Conservation (phyloP, 495 filamentous ascomycete species). For the Geoglossum glabrum region DNA sequence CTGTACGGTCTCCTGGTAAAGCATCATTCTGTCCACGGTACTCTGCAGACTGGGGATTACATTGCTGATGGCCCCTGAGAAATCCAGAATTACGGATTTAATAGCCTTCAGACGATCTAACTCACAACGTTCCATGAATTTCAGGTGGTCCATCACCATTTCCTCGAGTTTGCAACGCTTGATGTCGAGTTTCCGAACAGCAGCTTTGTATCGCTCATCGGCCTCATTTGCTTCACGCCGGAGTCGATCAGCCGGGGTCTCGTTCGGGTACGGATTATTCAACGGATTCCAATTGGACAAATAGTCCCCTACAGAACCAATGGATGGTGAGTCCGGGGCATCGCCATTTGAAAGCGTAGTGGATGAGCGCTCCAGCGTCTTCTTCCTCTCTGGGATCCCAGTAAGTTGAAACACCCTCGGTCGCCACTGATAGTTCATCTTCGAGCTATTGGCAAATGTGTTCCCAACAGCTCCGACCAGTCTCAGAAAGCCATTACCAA, state of each 20-base stretch:
- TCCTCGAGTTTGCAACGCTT: conserved; percentile 89
- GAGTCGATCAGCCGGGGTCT: conserved; percentile 70
- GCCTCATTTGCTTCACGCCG: conserved; percentile 77
- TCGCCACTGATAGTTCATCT: conserved; percentile 94
- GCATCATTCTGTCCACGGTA: conserved; percentile 92
- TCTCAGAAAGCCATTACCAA: conserved; percentile 67
- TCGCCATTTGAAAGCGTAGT: conserved; percentile 21
- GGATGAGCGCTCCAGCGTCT: conserved; percentile 46
- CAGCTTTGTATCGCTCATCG: conserved; percentile 81
- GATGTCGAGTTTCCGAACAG: conserved; percentile 65
- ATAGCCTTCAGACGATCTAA: conserved; percentile 90
- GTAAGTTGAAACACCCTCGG: conserved; percentile 74
- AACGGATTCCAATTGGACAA: conserved; percentile 80
- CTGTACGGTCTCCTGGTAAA: conserved; percentile 96
- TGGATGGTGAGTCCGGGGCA: conserved; percentile 48
- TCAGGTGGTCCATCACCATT: conserved; percentile 75
- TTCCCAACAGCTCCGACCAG: conserved; percentile 87
- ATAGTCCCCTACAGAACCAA: conserved; percentile 67
- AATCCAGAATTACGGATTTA: conserved; percentile 92
- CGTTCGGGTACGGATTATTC: conserved; percentile 72
- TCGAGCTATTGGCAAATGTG: conserved; percentile 90
- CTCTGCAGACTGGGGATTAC: conserved; percentile 92
- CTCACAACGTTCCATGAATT: conserved; percentile 95
- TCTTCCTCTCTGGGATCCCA: conserved; percentile 75
- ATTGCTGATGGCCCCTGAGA: conserved; percentile 93